Evolutionary conservation across 1,284 basidiomycete species (phyloP).

Genomic region (Ustilago vetiveriae): DNA sequence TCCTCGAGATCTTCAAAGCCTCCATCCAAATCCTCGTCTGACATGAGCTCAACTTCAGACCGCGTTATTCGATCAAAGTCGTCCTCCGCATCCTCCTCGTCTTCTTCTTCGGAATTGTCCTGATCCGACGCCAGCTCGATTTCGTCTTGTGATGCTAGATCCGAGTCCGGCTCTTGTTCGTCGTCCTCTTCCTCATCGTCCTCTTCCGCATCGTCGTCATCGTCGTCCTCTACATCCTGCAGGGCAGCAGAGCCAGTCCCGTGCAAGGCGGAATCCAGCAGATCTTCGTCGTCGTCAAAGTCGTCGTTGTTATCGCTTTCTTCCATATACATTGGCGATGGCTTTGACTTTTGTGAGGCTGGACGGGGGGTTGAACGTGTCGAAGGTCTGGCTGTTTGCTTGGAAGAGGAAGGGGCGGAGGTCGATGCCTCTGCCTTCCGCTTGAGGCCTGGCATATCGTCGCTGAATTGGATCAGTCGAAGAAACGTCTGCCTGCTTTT

Average conservation of each 20-base stretch:
- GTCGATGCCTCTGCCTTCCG: slow-evolving; percentile 35
- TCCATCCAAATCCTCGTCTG: slow-evolving; percentile 64
- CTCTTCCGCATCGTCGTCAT: slow-evolving; percentile 55
- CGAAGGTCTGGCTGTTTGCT: slow-evolving; percentile 17
- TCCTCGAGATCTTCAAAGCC: slow-evolving; percentile 63
- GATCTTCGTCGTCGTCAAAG: slow-evolving; percentile 59
- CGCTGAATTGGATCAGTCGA: too few relatives aligned
- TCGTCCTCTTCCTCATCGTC: slow-evolving; percentile 42
- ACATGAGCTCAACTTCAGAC: slow-evolving; percentile 45
- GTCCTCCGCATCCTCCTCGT: slow-evolving; percentile 40
- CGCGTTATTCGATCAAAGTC: slow-evolving; percentile 43
- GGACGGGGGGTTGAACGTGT: slow-evolving; percentile 12
- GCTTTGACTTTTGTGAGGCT: slow-evolving; percentile 9
- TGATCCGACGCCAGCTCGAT: slow-evolving; percentile 44
- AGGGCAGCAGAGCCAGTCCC: slow-evolving; percentile 44
- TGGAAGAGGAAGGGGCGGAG: slow-evolving; percentile 24
- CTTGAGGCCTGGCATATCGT: slow-evolving; percentile 49
- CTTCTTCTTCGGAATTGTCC: slow-evolving; percentile 14
- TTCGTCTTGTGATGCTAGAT: slow-evolving; percentile 23
- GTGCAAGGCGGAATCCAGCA: slow-evolving; percentile 40
- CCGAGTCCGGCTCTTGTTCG: slow-evolving; percentile 30
- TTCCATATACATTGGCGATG: slow-evolving; percentile 13
- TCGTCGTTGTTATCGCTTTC: slow-evolving; percentile 58
- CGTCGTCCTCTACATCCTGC: slow-evolving; percentile 22
- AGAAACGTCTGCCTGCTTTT: too few relatives aligned